A percentile compares a stretch with the other conserved stretches of the same genome.
Conservation (phyloP, 768 basidiomycete species). For the Collybiopsis confluens region DNA sequence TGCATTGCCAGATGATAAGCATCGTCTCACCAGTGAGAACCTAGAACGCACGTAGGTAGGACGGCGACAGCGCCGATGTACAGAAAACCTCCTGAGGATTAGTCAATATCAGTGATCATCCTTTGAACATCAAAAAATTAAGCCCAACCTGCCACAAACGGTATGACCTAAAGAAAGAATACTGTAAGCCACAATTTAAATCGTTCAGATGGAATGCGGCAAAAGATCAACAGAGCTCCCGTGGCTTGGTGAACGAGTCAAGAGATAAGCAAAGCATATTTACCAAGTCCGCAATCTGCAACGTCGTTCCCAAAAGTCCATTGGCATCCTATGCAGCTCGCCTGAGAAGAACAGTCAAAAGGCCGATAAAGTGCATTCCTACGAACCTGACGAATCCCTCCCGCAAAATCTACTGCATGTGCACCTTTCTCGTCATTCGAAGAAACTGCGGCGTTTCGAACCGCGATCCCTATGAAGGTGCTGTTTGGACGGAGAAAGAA, state of each 20-base stretch:
- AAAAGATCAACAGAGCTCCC: conserved; percentile 2
- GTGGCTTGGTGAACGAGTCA: conserved; percentile 11
- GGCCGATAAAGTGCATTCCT: too few relatives aligned
- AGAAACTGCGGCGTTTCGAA: conserved; percentile 69
- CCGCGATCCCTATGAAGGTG: conserved; percentile 85
- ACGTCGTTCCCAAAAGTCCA: conserved; percentile 82
- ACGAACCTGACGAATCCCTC: conserved; percentile 59
- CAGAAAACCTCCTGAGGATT: conserved; percentile 66
- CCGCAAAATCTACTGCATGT: conserved; percentile 58
- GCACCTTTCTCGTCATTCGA: conserved; percentile 24
- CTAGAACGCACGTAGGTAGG: conserved; percentile 61
- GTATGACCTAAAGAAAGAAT: conserved; percentile 66
- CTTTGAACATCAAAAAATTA: too few relatives aligned
- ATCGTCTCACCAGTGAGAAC: background rate
- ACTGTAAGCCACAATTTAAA: background rate
- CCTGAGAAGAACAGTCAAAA: background rate
- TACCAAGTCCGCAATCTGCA: conserved; percentile 76
- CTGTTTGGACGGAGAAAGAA: conserved; percentile 29
- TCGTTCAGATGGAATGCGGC: too few relatives aligned
- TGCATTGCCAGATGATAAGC: conserved; percentile 15
- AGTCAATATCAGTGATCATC: too few relatives aligned
- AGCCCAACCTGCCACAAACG: conserved; percentile 58
- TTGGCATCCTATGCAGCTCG: conserved; percentile 37
- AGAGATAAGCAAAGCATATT: conserved; percentile 22
- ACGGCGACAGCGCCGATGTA: conserved; percentile 94